Base-by-base conservation (phyloP, 2,329 filamentous ascomycete genomes). In the Cercospora brassicicola region DNA sequence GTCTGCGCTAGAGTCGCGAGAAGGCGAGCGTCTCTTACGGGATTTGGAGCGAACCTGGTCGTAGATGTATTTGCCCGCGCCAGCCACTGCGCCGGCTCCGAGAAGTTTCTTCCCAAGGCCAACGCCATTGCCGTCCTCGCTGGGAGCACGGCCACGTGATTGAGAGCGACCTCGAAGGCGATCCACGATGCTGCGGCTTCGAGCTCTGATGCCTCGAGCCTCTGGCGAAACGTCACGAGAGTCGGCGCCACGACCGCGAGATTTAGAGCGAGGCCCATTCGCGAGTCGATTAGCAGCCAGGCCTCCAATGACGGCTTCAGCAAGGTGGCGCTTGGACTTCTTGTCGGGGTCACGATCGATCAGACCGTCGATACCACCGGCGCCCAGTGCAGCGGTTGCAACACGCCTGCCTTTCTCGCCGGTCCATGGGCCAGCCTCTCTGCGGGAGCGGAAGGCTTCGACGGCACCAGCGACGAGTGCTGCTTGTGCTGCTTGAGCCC, bases 331-430 rank as follows among this genome's bases (percentile, higher is more conserved):
- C 81, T 93, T 96, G 72, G 82, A 82, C 81, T 93, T 90, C 78
- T 92, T 89, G 73, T 90, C 88, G 5, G 89, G 86, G 74, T 93
- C 86, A 62, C 83, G 83, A 72, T 89, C 88, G 66, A 90, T 84
- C 51, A 93, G 86, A 26, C 89, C 90, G 79, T 97, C 93, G 69
- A 97, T 91, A 67, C 93, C 91, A 73, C 92, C 94, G 68, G 94
- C 93, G 80, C 92, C 91, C 30, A 89, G 80, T 39, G 94, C 94
- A 59, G 93, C 94, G 23, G 94, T 97, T 59, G 96, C 86, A 68
- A 98, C 88, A 62, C 94, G 92, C 83, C 93, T 95, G 72, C 93
- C 92, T 82, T 97, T 97, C 71, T 92, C 91, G 42, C 94, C 94
- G 71, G 90, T 91, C 93, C 94, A 97, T 53, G 90, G 88, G 64